A percentile compares a stretch with the other conserved stretches of the same genome.
Evolutionary conservation across 176 grass and related monocot genomes (phyloP).

Genomic region (Triticum urartu): DNA sequence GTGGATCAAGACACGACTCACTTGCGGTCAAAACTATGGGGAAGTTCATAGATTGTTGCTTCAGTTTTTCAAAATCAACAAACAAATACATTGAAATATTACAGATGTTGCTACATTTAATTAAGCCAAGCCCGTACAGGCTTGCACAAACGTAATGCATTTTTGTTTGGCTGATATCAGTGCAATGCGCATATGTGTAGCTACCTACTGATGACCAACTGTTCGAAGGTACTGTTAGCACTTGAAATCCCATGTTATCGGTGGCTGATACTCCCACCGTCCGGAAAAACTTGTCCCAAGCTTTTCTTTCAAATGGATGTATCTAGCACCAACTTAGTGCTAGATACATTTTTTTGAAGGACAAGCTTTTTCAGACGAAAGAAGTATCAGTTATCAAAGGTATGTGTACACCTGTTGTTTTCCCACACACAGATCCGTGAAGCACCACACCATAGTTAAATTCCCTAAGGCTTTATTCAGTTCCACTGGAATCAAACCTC

Average conservation of each 20-base stretch:
- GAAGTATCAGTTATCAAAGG: not conserved
- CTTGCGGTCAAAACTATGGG: slow-evolving; percentile 63
- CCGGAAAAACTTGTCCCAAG: too few relatives aligned
- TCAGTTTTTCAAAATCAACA: slow-evolving; percentile 83
- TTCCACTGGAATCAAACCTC: not conserved
- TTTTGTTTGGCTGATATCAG: slow-evolving; percentile 1
- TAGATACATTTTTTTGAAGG: too few relatives aligned
- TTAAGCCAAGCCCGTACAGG: slow-evolving; percentile 3
- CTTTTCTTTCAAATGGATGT: too few relatives aligned
- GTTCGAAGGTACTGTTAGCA: not conserved
- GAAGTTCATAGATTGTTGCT: slow-evolving; percentile 74
- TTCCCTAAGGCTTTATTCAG: not conserved
- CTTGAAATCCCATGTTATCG: not conserved
- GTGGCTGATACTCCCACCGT: not conserved
- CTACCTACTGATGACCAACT: not conserved
- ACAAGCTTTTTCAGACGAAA: too few relatives aligned
- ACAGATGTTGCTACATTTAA: not conserved
- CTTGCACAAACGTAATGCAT: not conserved
- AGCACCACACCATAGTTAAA: not conserved
- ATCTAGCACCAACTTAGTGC: too few relatives aligned
- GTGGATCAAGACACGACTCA: slow-evolving; percentile 78
- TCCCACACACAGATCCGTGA: not conserved
- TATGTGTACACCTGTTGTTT: not conserved
- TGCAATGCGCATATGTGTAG: not conserved
- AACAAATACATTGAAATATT: slow-evolving; percentile 38